Base-by-base conservation (phyloP, 1,139 yeast species). In the Geotrichum phurueaensis region DNA sequence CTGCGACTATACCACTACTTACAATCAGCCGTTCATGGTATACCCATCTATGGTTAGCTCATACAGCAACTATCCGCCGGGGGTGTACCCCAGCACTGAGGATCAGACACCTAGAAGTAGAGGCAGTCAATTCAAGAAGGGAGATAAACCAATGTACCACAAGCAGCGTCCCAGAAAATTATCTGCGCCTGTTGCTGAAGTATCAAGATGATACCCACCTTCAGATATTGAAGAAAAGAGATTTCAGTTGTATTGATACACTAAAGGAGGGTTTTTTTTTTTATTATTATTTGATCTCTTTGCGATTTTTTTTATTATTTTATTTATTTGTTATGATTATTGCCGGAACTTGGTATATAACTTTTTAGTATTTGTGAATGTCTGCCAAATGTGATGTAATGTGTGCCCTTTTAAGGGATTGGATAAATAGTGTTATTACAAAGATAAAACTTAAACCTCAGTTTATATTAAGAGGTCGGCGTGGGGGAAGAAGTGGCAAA, bases 31-130 rank as follows among this genome's bases (percentile, higher is more conserved):
- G 12, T 59, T 45, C 43, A 45, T 55, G 36, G 52, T 53, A 18
- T 59, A 59, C 23, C 56, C 61, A 15, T 43, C 61, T 13, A 29
- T 49, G 23, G 57, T 33, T 25, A 51, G 54, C 13, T 33, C 57
- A 15, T 51, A 55, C 10, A n/a, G 20, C 47, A 39, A 15, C 1
- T 39, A 39, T 39, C 47, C 47, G 10, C 22, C 47, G 22, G 47
- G 47, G n/a, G 18, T 39, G 20, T 15, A 39, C 20, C 18, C 47
- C 9, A n/a, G 47, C 47, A 39, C 22, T 3, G 47, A 39, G 47
- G 18, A 1, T 39, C 20, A 39, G 18, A 39, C 47, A 39, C 20
- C 47, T n/a, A 39, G 9, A 15, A 3, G 9, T 39, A 39, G 20
- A 39, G 20, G 20, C 7, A 39, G 47, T 22, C 47, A 39, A n/a